A percentile compares a stretch with the other conserved stretches of the same genome.
These are phyloP conservation scores for Macrotyloma uniflorum DNA, from an alignment of 306 rosid genomes.

Conservation along the genomic window DNA sequence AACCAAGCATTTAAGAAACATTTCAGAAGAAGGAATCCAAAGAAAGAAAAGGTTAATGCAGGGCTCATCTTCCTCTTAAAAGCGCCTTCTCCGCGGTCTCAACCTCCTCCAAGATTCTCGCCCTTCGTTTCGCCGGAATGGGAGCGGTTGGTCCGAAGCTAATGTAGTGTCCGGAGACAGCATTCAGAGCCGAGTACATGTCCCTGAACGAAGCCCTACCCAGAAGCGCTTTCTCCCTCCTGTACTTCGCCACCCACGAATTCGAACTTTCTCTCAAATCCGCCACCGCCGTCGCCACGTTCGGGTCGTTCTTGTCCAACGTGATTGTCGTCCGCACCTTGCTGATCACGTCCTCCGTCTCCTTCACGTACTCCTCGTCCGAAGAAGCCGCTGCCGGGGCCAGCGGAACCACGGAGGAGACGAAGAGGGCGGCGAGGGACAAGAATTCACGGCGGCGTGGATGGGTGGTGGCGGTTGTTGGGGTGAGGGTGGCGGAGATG, in stretches of 20 bases:
- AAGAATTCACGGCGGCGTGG: slow-evolving; percentile 76
- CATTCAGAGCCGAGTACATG: slow-evolving; percentile 88
- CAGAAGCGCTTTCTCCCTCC: slow-evolving; percentile 79
- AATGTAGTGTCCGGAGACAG: slow-evolving; percentile 89
- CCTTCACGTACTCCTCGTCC: slow-evolving; percentile 86
- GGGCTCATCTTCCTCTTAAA: slow-evolving; percentile 70
- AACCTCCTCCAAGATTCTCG: slow-evolving; percentile 86
- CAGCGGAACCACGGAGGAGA: slow-evolving; percentile 48
- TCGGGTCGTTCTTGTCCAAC: slow-evolving; percentile 80
- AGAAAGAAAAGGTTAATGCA: not conserved
- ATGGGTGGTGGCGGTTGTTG: slow-evolving; percentile 3
- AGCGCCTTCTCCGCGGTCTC: slow-evolving; percentile 88
- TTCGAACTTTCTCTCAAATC: slow-evolving; percentile 80
- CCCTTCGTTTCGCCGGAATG: slow-evolving; percentile 80
- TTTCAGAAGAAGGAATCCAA: not conserved
- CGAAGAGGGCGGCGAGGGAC: slow-evolving; percentile 51
- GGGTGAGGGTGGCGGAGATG: slow-evolving; percentile 4
- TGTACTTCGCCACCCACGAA: slow-evolving; percentile 91
- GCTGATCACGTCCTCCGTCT: slow-evolving; percentile 72
- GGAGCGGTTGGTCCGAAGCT: slow-evolving; percentile 97
- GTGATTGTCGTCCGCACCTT: slow-evolving; percentile 73
- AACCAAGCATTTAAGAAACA: not conserved
- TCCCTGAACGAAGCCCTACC: slow-evolving; percentile 88
- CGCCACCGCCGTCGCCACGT: slow-evolving; percentile 74
- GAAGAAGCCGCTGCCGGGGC: slow-evolving; percentile 59